Percentiles rank a stretch among this genome's conserved stretches.
Conservation (phyloP, 495 filamentous ascomycete species). For the Penicillium bialowiezense region DNA sequence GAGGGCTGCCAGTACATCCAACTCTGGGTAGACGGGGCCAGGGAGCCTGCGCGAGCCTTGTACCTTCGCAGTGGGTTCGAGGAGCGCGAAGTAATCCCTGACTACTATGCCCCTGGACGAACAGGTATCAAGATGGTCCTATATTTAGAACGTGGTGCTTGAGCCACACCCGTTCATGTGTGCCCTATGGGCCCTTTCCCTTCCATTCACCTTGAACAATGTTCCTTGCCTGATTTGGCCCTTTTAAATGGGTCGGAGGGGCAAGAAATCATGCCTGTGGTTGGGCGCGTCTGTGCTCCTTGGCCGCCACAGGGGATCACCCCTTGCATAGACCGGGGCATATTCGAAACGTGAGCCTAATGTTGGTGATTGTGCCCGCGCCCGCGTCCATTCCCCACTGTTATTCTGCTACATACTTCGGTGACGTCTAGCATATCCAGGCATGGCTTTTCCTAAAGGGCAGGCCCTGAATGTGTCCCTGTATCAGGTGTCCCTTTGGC, state of each 20-base stretch:
- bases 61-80: constrained; percentile 52
- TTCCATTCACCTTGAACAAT: constrained; percentile 4
- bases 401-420: constrained; percentile 38
- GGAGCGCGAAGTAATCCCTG: constrained; percentile 46
- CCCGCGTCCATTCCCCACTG: constrained; percentile 24
- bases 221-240: constrained; percentile 17
- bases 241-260: constrained; percentile 19
- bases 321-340: constrained; percentile 37
- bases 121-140: constrained; percentile 55
- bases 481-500: constrained; percentile 30
- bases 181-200: constrained; percentile 5
- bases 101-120: constrained; percentile 58
- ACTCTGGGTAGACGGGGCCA: constrained; percentile 59
- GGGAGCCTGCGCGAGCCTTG: constrained; percentile 46
- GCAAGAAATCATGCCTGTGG: constrained; percentile 21
- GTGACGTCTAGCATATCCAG: constrained; percentile 47
- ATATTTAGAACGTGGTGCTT: constrained; percentile 33
- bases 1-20: constrained; percentile 55
- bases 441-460: constrained; percentile 43
- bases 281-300: constrained; percentile 27
- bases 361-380: constrained; percentile 16
- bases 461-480: constrained; percentile 36
- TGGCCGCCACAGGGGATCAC: constrained; percentile 23
- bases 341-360: constrained; percentile 33
- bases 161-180: constrained; percentile 14